Conservation (phyloP, 805 yeast species). For the Pichia phayaonensis region DNA sequence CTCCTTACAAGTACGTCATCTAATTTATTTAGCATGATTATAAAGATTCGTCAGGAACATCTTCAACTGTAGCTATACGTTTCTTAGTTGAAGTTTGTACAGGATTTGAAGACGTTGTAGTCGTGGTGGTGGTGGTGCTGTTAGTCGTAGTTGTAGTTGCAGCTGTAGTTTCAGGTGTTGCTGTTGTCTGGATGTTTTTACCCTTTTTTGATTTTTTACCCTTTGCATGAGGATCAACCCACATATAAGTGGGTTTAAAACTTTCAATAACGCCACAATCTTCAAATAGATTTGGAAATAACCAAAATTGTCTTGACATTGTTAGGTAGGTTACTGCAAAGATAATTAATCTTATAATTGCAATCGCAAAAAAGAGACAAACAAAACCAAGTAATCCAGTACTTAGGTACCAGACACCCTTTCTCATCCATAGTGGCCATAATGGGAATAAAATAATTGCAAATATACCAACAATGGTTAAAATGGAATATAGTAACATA, state of each 20-base stretch:
- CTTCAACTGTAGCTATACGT: conserved; percentile 24
- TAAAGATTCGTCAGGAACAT: conserved; percentile 9
- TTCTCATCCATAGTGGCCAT: conserved; percentile 89
- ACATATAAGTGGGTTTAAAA: conserved; percentile 82
- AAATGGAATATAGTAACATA: conserved; percentile 52
- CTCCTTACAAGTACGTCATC: not conserved
- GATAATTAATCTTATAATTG: conserved; percentile 70
- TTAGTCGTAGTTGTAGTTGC: not conserved
- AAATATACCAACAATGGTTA: conserved; percentile 59
- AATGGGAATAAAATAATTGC: conserved; percentile 75
- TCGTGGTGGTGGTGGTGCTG: not conserved
- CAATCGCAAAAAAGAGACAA: conserved; percentile 66
- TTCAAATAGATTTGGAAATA: conserved; percentile 91
- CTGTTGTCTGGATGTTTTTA: conserved; percentile 3
- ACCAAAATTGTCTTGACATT: conserved; percentile 78
- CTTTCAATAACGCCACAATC: conserved; percentile 93
- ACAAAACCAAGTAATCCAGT: conserved; percentile 68
- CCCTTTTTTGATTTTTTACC: conserved; percentile 15
- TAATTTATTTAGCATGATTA: not conserved
- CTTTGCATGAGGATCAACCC: conserved; percentile 38
- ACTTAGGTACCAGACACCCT: conserved; percentile 85
- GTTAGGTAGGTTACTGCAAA: conserved; percentile 52
- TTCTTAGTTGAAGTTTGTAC: conserved; percentile 7
- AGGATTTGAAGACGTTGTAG: not conserved
- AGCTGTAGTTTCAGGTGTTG: conserved; percentile 4